Evolutionary conservation across 495 filamentous ascomycete genomes (phyloP), one percentile per base, ranked within the genome.

Genomic region (Penicillium pulvis): DNA sequence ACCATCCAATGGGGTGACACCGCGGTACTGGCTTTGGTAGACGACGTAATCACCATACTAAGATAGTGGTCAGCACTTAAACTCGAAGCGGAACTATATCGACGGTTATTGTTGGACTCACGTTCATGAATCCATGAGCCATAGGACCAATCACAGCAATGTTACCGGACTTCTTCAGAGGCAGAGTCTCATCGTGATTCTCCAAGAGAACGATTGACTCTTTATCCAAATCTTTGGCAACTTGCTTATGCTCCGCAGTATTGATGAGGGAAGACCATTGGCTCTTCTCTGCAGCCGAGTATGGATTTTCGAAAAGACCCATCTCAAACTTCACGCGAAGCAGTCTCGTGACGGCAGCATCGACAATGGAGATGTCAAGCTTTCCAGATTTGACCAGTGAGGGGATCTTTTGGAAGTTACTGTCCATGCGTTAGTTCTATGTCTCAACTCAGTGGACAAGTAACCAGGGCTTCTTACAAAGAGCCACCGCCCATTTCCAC

Each of bases 401-500:
- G 0, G 87, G 83, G 47, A 90, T 89, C 24, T 77, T 81, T 55
- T 82, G 78, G 63, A 84, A 90, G 67, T 85, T 89, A 73, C 75
- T 77, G 30, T 42, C 12, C 2, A 2, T 0, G 7, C 10, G 47
- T 67, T 42, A 66, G 65, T 10, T 17, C 14, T 9, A 49, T 16
- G 26, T 14, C 6, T 23, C 3, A 7, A 6, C 14, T 47, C 45
- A 16, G 28, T 28, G 8, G 20, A 23, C 16, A 26, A 7, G 26
- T 11, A 49, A 3, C 8, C 26, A 11, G 49, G 20, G 26, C 7
- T 3, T 49, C 75, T 58, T 63, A 77, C 75, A 81, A 90, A 19
- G 83, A 85, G 30, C 87, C 87, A 50, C 87, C 87, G 35, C 87
- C 87, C 87, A 90, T 90, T 61, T 90, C 87, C n/a, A 87, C 82